These are phyloP conservation scores for Phascolomyces articulosus DNA, from an alignment of 371 early-diverging fungal species.

Conservation along the genomic window DNA sequence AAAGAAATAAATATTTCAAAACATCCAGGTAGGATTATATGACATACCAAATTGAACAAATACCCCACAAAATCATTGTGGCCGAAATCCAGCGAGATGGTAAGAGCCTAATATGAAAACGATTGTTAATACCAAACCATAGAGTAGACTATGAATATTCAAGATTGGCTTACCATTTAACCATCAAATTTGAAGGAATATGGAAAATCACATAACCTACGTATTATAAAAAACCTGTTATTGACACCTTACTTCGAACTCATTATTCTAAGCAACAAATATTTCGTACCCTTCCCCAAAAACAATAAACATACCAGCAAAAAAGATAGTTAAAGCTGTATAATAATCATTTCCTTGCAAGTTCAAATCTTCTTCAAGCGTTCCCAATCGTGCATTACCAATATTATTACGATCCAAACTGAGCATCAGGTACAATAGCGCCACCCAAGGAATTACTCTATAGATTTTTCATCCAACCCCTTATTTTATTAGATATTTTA, in stretches of 20 bases:
- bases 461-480: too few species aligned
- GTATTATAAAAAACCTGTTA: background rate
- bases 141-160: too few species aligned
- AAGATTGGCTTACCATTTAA: slow-evolving; percentile 31
- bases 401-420: slow-evolving; percentile 50
- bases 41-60: slow-evolving; percentile 41
- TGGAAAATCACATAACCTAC: slow-evolving; percentile 32
- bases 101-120: slow-evolving; percentile 8
- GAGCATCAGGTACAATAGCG: slow-evolving; percentile 40
- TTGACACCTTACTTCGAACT: too few species aligned
- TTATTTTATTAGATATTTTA: too few species aligned
- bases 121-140: too few species aligned
- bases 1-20: too few species aligned
- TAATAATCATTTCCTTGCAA: slow-evolving; percentile 44
- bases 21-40: too few species aligned
- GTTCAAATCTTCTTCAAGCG: slow-evolving; percentile 38
- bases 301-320: too few species aligned
- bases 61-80: slow-evolving; percentile 47
- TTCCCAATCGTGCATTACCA: slow-evolving; percentile 47
- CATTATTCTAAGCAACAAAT: too few species aligned
- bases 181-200: slow-evolving; percentile 31
- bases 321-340: slow-evolving; percentile 43
- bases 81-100: slow-evolving; percentile 43
- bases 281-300: too few species aligned
- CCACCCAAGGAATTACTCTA: slow-evolving; percentile 44